Evolutionary conservation across 2,329 filamentous ascomycete species (phyloP).

Genomic region (Thermothelomyces thermophilus): DNA sequence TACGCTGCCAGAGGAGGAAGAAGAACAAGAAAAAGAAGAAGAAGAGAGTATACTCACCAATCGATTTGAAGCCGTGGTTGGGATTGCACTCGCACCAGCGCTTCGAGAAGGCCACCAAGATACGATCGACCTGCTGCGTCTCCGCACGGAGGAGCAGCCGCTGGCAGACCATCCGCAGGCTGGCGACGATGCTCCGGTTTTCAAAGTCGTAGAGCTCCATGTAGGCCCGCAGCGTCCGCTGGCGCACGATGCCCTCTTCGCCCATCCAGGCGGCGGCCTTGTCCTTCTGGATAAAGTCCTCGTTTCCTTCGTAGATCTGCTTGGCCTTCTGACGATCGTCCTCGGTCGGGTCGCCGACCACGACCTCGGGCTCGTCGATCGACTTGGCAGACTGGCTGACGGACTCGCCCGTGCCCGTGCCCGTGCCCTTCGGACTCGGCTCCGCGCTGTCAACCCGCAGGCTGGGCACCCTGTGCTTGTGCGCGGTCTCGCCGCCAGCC

Average conservation of each 20-base stretch:
- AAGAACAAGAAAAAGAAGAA: neutral
- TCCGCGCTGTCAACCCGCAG: conserved; percentile 40
- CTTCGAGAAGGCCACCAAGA: conserved; percentile 80
- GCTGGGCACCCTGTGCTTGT: conserved; percentile 35
- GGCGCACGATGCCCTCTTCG: conserved; percentile 57
- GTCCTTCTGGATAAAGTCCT: conserved; percentile 71
- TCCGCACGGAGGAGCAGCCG: conserved; percentile 81
- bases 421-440: conserved; percentile 30
- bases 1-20: neutral
- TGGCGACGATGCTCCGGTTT: conserved; percentile 69
- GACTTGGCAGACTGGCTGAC: conserved; percentile 31
- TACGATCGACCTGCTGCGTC: conserved; percentile 93
- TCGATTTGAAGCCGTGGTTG: conserved; percentile 84
- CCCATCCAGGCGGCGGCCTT: conserved; percentile 86
- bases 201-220: conserved; percentile 89
- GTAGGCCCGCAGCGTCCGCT: conserved; percentile 64
- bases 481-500: conserved; percentile 36
- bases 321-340: conserved; percentile 72
- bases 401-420: conserved; percentile 13
- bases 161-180: conserved; percentile 73
- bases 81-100: conserved; percentile 93
- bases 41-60: conserved; percentile 48
- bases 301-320: conserved; percentile 77
- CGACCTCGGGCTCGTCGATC: conserved; percentile 52
- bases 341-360: conserved; percentile 53